Evolutionary conservation across 192 early-diverging fungal genomes (phyloP), one percentile per base, ranked within the genome.

Genomic region (Tieghemiomyces parasiticus): DNA sequence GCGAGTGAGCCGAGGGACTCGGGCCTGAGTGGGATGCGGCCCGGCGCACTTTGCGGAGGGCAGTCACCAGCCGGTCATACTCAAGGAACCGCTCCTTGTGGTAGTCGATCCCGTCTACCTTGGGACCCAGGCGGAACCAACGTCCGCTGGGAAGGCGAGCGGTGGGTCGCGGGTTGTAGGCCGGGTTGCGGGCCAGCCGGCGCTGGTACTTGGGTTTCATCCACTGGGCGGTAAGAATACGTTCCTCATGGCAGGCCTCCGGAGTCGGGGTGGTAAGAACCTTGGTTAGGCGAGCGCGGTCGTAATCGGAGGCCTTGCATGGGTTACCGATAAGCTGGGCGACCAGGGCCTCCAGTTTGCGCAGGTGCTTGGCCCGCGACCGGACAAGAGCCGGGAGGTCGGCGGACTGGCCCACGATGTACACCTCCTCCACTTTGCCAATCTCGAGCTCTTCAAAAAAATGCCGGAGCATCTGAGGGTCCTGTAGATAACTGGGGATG

Each of bases 321-420:
- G 87, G 87, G 60, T 89, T 89, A 9, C 84, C 83, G 63, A 83
- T 80, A 29, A 80, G 78, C 47, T 66, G 38, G 25, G 66, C 67
- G 45, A 81, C 83, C 3, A 71, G 77, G 9, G 60, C 59, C 60
- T 89, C 87, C 48, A 87, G 62, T 4, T 61, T 61, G 16, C 71
- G 63, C n/a, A 89, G 64, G 35, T 61, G 74, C 31, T 71, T 58
- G 12, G 79, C 73, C 6, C 87, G 65, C 60, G 78, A 73, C 29
- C 77, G 64, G 8, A 81, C 77, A 19, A 72, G 64, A 28, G 78
- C 72, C 35, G 75, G 73, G 50, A 89, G 65, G 26, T 70, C 47
- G 6, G 74, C 82, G 78, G 63, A 70, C 69, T 74, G 80, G 32
- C 72, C 78, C 59, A 65, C 71, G 13, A 87, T 78, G 35, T 81